Percentiles rank a stretch among this genome's conserved stretches.
These are phyloP conservation scores for Diaporthe destruens DNA, from an alignment of 2,329 filamentous ascomycete species.

Conservation along the genomic window DNA sequence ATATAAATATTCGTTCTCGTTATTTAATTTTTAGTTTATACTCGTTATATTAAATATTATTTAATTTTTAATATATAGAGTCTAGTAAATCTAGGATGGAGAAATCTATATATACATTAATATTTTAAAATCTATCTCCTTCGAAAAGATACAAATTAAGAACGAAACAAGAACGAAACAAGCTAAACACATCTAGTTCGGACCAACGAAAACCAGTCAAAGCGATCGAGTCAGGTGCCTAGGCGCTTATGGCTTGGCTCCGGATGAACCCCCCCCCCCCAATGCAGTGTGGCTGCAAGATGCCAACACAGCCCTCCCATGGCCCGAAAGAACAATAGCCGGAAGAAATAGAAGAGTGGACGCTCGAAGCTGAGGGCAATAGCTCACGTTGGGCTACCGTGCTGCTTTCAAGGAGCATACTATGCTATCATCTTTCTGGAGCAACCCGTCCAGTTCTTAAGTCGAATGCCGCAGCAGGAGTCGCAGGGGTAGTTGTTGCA, in stretches of 20 bases:
- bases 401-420: not conserved
- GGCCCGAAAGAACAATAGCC: not conserved
- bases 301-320: not conserved
- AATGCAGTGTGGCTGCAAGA: slow-evolving; percentile 2
- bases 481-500: slow-evolving; percentile 27
- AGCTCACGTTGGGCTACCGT: not conserved
- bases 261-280: not conserved
- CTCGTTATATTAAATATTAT: too few relatives aligned
- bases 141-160: too few relatives aligned
- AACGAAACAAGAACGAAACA: too few relatives aligned
- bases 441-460: not conserved
- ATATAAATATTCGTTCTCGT: too few relatives aligned
- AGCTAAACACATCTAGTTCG: too few relatives aligned
- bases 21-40: too few relatives aligned
- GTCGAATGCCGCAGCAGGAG: slow-evolving; percentile 3
- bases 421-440: too few relatives aligned
- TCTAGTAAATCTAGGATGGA: not conserved
- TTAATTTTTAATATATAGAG: too few relatives aligned
- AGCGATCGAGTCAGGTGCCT: slow-evolving; percentile 2
- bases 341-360: not conserved
- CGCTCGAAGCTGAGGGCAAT: not conserved
- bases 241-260: not conserved
- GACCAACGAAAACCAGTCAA: too few relatives aligned
- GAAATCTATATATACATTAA: not conserved
- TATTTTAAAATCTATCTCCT: not conserved